Percentiles rank a stretch among this genome's conserved stretches.
These are phyloP conservation scores for Meyerozyma elateridarum DNA, from an alignment of 1,139 yeast genomes.

Conservation along the genomic window DNA sequence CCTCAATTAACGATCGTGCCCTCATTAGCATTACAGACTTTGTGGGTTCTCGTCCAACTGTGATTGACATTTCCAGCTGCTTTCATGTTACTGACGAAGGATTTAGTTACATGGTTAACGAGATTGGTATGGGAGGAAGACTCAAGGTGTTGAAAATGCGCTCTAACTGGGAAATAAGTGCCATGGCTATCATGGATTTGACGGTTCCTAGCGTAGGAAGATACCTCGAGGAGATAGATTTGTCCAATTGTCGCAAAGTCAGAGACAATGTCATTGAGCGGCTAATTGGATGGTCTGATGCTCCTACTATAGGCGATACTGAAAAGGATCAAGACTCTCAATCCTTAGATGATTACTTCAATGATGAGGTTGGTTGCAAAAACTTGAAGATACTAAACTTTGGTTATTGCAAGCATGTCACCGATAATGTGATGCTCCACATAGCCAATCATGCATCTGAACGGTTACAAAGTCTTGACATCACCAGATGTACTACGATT, in stretches of 20 bases:
- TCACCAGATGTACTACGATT: slow-evolving; percentile 73
- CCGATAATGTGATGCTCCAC: slow-evolving; percentile 63
- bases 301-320: slow-evolving; percentile 8
- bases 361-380: slow-evolving; percentile 49
- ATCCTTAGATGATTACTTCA: slow-evolving; percentile 13
- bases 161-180: slow-evolving; percentile 73
- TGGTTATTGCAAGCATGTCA: slow-evolving; percentile 70
- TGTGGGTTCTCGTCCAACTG: slow-evolving; percentile 62
- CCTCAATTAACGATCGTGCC: slow-evolving; percentile 53
- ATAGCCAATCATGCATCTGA: slow-evolving; percentile 55
- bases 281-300: slow-evolving; percentile 50
- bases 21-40: slow-evolving; percentile 58
- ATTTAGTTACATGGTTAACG: slow-evolving; percentile 64
- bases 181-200: slow-evolving; percentile 77
- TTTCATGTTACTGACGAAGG: slow-evolving; percentile 76
- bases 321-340: slow-evolving; percentile 10
- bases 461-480: slow-evolving; percentile 51
- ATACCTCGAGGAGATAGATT: slow-evolving; percentile 53
- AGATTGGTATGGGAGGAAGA: slow-evolving; percentile 62
- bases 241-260: slow-evolving; percentile 70
- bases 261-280: slow-evolving; percentile 67
- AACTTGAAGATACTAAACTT: slow-evolving; percentile 49
- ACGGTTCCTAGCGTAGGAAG: slow-evolving; percentile 63
- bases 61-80: slow-evolving; percentile 64
- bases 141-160: slow-evolving; percentile 54